phyloP scores from a whole-genome alignment of 768 basidiomycete species.

The Panaeolus papilionaceus region DNA sequence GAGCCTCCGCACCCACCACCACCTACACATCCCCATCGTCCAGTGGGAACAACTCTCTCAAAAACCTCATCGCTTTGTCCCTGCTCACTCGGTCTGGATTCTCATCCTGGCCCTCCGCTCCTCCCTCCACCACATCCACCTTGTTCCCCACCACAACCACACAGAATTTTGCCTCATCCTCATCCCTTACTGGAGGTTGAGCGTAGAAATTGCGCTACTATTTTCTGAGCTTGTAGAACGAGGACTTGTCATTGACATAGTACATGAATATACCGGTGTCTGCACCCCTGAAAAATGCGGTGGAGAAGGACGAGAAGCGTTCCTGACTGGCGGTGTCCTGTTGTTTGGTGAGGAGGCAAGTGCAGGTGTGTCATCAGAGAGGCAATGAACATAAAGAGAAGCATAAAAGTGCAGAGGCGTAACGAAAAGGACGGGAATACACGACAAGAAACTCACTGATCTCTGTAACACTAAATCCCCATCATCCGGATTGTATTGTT shows the following conservation, averaged over 20 bases:
- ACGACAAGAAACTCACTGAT: no score
- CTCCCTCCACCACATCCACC: conserved; percentile 52
- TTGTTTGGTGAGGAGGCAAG: no score
- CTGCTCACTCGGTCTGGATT: conserved; percentile 2
- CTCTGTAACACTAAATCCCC: no score
- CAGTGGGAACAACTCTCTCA: conserved; percentile 62
- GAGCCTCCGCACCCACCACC: background rate
- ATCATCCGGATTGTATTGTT: no score
- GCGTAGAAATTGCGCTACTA: conserved; percentile 85
- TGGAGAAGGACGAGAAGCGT: no score
- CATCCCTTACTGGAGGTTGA: conserved; percentile 69
- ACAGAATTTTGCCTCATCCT: conserved; percentile 67
- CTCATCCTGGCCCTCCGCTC: background rate
- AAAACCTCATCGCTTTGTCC: conserved; percentile 44
- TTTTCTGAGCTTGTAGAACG: conserved; percentile 60
- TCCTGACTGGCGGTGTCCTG: no score
- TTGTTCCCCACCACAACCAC: conserved; percentile 85
- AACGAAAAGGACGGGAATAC: no score
- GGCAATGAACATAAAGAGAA: no score
- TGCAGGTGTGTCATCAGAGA: no score
- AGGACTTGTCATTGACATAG: conserved; percentile 62
- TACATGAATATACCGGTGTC: no score
- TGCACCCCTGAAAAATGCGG: no score
- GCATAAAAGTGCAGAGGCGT: no score
- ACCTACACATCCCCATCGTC: background rate